Evolutionary conservation across 2,329 filamentous ascomycete species (phyloP).

Genomic region (Teratosphaeria gauchensis): DNA sequence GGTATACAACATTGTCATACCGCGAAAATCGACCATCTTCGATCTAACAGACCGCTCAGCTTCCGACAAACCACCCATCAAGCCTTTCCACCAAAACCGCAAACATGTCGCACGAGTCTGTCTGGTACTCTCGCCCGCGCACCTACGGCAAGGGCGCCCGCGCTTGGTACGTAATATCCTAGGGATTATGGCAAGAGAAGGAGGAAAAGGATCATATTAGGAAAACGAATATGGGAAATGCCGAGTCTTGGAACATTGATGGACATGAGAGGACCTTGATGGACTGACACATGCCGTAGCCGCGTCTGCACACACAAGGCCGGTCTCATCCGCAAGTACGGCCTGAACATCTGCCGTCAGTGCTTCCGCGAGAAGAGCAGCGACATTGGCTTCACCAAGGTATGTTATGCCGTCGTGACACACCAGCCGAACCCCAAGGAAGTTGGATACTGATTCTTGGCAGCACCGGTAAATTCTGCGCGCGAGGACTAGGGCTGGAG

Average conservation of each 20-base stretch:
- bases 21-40: neutral
- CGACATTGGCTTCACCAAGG: conserved; percentile 63
- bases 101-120: conserved; percentile 84
- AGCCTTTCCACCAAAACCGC: conserved; percentile 26
- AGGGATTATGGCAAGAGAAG: neutral
- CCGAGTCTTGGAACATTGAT: conserved; percentile 2
- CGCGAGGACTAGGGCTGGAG: neutral
- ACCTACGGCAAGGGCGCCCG: conserved; percentile 95
- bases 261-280: neutral
- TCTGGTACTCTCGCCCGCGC: conserved; percentile 98
- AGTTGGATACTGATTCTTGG: conserved; percentile 3
- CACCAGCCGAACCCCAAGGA: neutral
- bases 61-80: conserved; percentile 1
- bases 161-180: conserved; percentile 61
- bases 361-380: conserved; percentile 60
- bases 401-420: conserved; percentile 21
- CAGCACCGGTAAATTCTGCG: conserved; percentile 24
- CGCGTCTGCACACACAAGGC: conserved; percentile 88
- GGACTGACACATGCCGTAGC: conserved; percentile 35
- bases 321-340: conserved; percentile 99
- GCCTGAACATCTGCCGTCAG: conserved; percentile 71
- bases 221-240: neutral
- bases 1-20: neutral
- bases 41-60: neutral
- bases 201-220: neutral